A percentile compares a stretch with the other conserved stretches of the same genome.
phyloP scores from a whole-genome alignment of 1,284 basidiomycete species.

The Mycena sp. region DNA sequence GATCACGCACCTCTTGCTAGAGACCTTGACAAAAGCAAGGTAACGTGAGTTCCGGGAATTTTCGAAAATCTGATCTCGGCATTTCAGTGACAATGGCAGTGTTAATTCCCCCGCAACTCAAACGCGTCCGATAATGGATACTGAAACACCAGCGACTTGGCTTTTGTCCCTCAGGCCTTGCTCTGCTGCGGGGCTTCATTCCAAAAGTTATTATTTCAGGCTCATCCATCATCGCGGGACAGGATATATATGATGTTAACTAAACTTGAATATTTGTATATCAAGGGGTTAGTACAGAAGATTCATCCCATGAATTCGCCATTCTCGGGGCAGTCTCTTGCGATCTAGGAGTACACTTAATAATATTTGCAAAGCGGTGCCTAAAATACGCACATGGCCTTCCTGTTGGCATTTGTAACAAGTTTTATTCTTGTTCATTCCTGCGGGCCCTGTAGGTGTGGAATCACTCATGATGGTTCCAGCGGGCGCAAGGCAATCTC shows the following conservation, averaged over 20 bases:
- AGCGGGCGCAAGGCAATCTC: slow-evolving; percentile 82
- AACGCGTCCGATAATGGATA: too few species aligned
- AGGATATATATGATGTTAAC: slow-evolving; percentile 7
- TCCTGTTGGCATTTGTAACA: slow-evolving; percentile 89
- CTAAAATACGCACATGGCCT: slow-evolving; percentile 74
- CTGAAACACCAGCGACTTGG: too few species aligned
- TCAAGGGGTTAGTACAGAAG: slow-evolving; percentile 15
- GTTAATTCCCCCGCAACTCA: too few species aligned
- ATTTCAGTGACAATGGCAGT: too few species aligned
- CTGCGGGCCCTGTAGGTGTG: slow-evolving; percentile 49
- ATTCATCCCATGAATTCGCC: slow-evolving; percentile 56
- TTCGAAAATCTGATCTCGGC: too few species aligned
- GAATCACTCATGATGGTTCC: slow-evolving; percentile 52
- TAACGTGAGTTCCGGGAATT: too few species aligned
- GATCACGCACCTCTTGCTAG: too few species aligned
- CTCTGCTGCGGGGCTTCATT: too few species aligned
- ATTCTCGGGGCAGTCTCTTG: slow-evolving; percentile 80
- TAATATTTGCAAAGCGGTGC: neutral
- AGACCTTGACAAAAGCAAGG: too few species aligned
- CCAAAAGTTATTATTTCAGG: too few species aligned
- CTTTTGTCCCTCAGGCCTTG: too few species aligned
- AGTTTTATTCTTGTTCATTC: slow-evolving; percentile 73
- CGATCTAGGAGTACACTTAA: slow-evolving; percentile 59
- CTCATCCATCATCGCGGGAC: neutral
- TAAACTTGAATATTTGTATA: slow-evolving; percentile 2